Evolutionary conservation across 192 early-diverging fungal genomes (phyloP).

Genomic region (Chytriomyces sp.): DNA sequence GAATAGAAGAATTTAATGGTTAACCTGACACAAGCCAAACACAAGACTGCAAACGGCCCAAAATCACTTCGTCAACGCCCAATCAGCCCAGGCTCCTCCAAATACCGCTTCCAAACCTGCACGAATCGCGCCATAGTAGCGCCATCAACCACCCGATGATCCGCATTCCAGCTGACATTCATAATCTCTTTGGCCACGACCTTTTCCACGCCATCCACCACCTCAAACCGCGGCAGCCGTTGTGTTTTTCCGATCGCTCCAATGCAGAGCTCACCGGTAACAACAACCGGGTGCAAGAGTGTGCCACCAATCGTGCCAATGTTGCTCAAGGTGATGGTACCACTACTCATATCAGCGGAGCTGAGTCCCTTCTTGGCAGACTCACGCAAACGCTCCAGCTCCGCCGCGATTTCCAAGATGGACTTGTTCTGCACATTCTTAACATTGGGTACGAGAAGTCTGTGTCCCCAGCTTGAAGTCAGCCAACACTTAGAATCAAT

Average conservation of each 20-base stretch:
- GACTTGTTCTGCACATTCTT: constrained; percentile 87
- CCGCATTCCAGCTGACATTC: constrained; percentile 87
- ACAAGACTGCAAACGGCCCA: too few relatives aligned
- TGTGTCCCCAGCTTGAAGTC: constrained; percentile 11
- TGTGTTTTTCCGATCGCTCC: constrained; percentile 85
- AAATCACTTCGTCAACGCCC: constrained; percentile 13
- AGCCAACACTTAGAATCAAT: not conserved
- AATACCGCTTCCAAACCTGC: constrained; percentile 75
- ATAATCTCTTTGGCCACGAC: constrained; percentile 78
- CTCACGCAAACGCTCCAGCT: constrained; percentile 73
- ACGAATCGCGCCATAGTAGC: constrained; percentile 94
- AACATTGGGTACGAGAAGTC: constrained; percentile 88
- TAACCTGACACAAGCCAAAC: too few relatives aligned
- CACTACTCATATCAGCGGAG: constrained; percentile 72
- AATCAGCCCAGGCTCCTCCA: constrained; percentile 84
- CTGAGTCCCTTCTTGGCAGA: constrained; percentile 66
- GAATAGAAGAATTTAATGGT: too few relatives aligned
- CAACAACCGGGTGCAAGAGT: constrained; percentile 85
- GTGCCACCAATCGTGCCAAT: constrained; percentile 94
- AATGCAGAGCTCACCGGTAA: constrained; percentile 85
- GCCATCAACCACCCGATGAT: constrained; percentile 95
- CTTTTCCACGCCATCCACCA: constrained; percentile 58
- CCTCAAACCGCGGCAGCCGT: constrained; percentile 81
- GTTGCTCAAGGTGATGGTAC: constrained; percentile 92
- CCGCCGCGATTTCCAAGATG: constrained; percentile 86